Base-by-base conservation (phyloP, 2,329 filamentous ascomycete species). In the Diaporthe nobilis region DNA sequence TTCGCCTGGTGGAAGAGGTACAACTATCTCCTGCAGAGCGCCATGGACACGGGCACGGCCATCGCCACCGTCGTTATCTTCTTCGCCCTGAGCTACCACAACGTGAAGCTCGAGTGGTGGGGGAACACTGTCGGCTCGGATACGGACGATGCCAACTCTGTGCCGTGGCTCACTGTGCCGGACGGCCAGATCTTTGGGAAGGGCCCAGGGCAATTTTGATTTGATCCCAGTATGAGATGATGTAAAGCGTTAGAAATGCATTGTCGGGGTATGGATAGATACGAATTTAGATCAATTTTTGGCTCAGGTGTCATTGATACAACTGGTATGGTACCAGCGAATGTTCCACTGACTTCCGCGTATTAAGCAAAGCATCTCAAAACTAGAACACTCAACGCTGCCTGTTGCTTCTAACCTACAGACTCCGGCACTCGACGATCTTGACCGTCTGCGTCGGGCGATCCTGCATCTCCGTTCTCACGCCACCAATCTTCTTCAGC, bases 11-110 rank as follows among this genome's bases (percentile, higher is more conserved):
- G 82, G 82, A 82, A 81, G 71, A 77, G 80, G 31, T 83, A 82
- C 68, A 83, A 83, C 25, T 77, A 79, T 49, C 78, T 82, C 6
- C 67, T 81, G 25, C 81, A 82, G 47, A 81, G 81, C 15, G 81
- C 81, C 0, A 82, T 83, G 80, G 82, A 83, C 73, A 83, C 82
- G 0, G 82, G 82, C 7, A 83, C 82, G 1, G 82, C 82, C 0
- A 74, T 83, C 5, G 81, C 80, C 1, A 82, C 81, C 0, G 78
- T 83, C 10, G 70, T 82, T 39, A 83, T 83, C 34, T 83, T 83
- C 75, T 82, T 82, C 67, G 81, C 80, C 0, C 77, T 83, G 6
- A 81, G 80, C 17, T 84, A 83, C 31, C 80, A 82, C 34, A 77
- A 78, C 31, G 77, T 81, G 34, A 79, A 67, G 17, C 78, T 83